A percentile compares a stretch with the other conserved stretches of the same genome.
These are phyloP conservation scores for Pseudozyma tsukubaensis DNA, from an alignment of 1,284 basidiomycete genomes.

Conservation along the genomic window DNA sequence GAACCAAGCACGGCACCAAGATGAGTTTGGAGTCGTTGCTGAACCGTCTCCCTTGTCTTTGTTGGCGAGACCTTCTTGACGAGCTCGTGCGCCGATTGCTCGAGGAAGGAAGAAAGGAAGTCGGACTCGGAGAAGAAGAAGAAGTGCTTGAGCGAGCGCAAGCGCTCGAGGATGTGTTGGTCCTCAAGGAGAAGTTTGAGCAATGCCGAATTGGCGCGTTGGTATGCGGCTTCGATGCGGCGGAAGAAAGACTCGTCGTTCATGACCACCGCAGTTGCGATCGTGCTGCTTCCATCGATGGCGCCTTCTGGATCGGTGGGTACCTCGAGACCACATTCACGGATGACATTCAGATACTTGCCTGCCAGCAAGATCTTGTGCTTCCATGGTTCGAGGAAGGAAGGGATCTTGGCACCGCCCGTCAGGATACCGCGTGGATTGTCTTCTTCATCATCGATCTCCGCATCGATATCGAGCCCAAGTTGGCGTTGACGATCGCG, in stretches of 20 bases:
- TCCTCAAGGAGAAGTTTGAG: conserved; percentile 63
- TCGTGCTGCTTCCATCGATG: conserved; percentile 5
- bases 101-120: conserved; percentile 66
- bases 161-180: conserved; percentile 61
- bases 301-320: conserved; percentile 37
- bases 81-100: conserved; percentile 63
- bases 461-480: conserved; percentile 51
- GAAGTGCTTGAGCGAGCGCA: conserved; percentile 66
- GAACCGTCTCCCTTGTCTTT: conserved; percentile 70
- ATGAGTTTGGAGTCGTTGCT: conserved; percentile 64
- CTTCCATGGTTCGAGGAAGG: conserved; percentile 67
- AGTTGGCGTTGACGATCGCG: conserved; percentile 54
- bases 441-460: conserved; percentile 49
- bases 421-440: conserved; percentile 73
- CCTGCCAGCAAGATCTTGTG: conserved; percentile 67
- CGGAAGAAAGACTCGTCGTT: conserved; percentile 63
- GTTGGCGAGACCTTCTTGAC: conserved; percentile 61
- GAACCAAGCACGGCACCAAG: conserved; percentile 66
- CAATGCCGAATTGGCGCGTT: conserved; percentile 64
- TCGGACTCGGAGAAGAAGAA: conserved; percentile 66
- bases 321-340: conserved; percentile 67
- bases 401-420: conserved; percentile 66
- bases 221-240: conserved; percentile 64
- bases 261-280: conserved; percentile 51
- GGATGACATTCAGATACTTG: conserved; percentile 68